Evolutionary conservation across 2,329 filamentous ascomycete species (phyloP), one percentile per base, ranked within the genome.

Genomic region (Calonectria honghensis): DNA sequence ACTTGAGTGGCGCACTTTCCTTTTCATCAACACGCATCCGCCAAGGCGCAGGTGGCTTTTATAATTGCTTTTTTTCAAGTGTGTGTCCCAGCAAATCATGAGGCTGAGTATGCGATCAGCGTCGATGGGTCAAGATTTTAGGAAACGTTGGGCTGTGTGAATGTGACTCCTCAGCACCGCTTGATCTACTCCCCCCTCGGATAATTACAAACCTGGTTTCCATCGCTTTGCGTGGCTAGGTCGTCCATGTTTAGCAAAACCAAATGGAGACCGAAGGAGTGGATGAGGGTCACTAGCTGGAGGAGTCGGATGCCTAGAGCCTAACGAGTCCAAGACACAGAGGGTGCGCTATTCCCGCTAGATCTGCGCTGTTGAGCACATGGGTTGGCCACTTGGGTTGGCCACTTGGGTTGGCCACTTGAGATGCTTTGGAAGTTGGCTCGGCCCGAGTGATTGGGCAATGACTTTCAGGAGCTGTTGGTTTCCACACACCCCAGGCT

Each of bases 11-110:
- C 61, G 70, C 69, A 73, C 45, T 66, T 65, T 71, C 71, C 52
- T 69, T 71, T 68, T 77, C 63, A 68, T 77, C 72, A 72, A 74
- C 67, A 57, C 72, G 75, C 79, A 80, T 79, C 66, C 41, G 24
- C 59, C 48, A 54, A 68, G 50, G 65, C 74, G 57, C 73, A 75
- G 72, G 74, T 78, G 74, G 75, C 66, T 78, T 66, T 72, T 27
- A 41, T 37, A 75, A 65, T 74, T 72, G 67, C 68, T 75, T 77
- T 70, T 66, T 54, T 48, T 31, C 63, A 29, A 41, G 16, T 11
- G n/a, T 31, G 35, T n/a, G 70, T 51, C 50, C 37, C 51, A 72
- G 69, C 74, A 77, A 77, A 75, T 77, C 72, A 75, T 73, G 68
- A 73, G 61, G 52, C 72, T 66, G 71, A 65, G n/a, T 20, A 14